Evolutionary conservation across 1,139 yeast species (phyloP).

Genomic region (Yamadazyma taylorii): DNA sequence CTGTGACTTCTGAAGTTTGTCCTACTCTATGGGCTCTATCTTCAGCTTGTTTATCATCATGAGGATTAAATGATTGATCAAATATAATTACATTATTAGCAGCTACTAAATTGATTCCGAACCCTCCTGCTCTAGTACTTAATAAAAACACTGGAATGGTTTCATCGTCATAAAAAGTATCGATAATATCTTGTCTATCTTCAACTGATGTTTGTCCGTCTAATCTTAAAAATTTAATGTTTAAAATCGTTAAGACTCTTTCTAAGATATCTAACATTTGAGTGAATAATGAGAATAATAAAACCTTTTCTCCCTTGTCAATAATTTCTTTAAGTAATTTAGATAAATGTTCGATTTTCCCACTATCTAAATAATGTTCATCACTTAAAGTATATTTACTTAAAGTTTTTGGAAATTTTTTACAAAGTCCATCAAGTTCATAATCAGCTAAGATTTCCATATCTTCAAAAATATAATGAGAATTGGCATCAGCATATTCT

Average conservation of each 20-base stretch:
- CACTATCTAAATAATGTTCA: slow-evolving; percentile 67
- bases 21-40: slow-evolving; percentile 99
- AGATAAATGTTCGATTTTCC: slow-evolving; percentile 64
- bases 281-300: slow-evolving; percentile 88
- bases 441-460: slow-evolving; percentile 96
- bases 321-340: slow-evolving; percentile 62
- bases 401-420: slow-evolving; percentile 66
- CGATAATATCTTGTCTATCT: slow-evolving; percentile 88
- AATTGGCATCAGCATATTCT: slow-evolving; percentile 73
- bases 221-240: slow-evolving; percentile 74
- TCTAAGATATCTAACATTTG: slow-evolving; percentile 89
- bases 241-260: slow-evolving; percentile 61
- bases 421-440: slow-evolving; percentile 77
- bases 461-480: slow-evolving; percentile 77
- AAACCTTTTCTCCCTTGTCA: slow-evolving; percentile 69
- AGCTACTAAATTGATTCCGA: slow-evolving; percentile 93
- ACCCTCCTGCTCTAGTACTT: slow-evolving; percentile 97
- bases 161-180: slow-evolving; percentile 79
- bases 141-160: slow-evolving; percentile 82
- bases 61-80: slow-evolving; percentile 96
- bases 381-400: slow-evolving; percentile 54
- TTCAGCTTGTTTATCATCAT: slow-evolving; percentile 97
- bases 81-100: slow-evolving; percentile 90
- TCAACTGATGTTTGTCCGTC: slow-evolving; percentile 97
- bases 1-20: slow-evolving; percentile 83